A percentile compares a stretch with the other conserved stretches of the same genome.
Evolutionary conservation across 768 basidiomycete species (phyloP).

Genomic region (Tulasnella sp.): DNA sequence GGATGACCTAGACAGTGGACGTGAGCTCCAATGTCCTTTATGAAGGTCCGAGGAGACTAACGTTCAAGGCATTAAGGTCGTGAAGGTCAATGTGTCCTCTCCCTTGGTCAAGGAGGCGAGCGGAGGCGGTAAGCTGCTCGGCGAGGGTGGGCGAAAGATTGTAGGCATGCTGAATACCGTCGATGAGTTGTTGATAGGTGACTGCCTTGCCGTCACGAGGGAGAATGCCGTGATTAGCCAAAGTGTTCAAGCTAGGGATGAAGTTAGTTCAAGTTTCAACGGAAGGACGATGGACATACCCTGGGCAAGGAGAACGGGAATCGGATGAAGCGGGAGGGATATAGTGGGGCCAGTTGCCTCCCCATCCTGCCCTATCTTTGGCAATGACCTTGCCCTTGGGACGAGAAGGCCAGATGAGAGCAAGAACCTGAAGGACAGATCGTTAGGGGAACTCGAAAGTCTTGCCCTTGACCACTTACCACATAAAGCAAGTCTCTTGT

Average conservation of each 20-base stretch:
- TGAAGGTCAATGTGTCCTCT: constrained; percentile 9
- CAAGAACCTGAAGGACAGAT: neutral
- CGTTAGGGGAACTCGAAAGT: neutral
- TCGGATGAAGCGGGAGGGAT: constrained; percentile 43
- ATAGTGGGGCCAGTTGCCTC: constrained; percentile 35
- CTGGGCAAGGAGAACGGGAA: constrained; percentile 62
- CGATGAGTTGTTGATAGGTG: constrained; percentile 39
- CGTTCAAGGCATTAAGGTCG: constrained; percentile 3
- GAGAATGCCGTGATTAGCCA: constrained; percentile 64
- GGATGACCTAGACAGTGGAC: constrained; percentile 15
- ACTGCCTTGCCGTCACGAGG: constrained; percentile 60
- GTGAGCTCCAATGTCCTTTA: neutral
- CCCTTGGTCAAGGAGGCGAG: constrained; percentile 13
- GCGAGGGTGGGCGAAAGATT: constrained; percentile 18
- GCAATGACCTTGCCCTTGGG: constrained; percentile 6
- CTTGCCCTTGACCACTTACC: neutral
- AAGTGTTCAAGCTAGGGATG: constrained; percentile 40
- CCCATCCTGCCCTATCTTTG: constrained; percentile 9
- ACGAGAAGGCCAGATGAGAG: constrained; percentile 2
- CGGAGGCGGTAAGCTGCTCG: constrained; percentile 4
- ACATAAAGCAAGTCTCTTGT: neutral
- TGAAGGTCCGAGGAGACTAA: neutral
- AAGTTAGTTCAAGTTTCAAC: neutral
- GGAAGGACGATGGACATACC: constrained; percentile 19
- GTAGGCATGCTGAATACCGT: constrained; percentile 11